phyloP scores from a whole-genome alignment of 1,284 basidiomycete species.

The Pseudomicrostroma phylloplanum region DNA sequence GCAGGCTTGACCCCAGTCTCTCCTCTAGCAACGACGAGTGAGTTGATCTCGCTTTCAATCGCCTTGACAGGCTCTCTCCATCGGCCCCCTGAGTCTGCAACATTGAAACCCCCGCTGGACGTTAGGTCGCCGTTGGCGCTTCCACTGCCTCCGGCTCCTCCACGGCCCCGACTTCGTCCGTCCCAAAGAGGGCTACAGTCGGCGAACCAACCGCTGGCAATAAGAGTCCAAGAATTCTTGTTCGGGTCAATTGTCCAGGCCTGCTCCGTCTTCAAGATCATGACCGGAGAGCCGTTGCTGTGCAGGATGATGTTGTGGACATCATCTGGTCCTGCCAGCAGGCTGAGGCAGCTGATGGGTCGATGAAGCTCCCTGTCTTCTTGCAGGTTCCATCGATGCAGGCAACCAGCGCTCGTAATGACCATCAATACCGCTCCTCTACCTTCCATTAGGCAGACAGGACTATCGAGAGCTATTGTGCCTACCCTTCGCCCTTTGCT shows the following conservation, averaged over 20 bases:
- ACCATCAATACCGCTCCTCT: constrained; percentile 32
- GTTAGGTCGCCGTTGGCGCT: background rate
- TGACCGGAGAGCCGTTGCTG: constrained; percentile 52
- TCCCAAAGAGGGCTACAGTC: constrained; percentile 38
- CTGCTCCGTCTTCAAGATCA: constrained; percentile 31
- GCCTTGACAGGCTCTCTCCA: constrained; percentile 34
- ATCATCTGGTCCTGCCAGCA: constrained; percentile 21
- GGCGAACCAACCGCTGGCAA: constrained; percentile 37
- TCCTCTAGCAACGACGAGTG: constrained; percentile 25
- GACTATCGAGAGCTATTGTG: constrained; percentile 31
- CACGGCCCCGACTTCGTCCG: background rate
- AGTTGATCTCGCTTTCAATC: constrained; percentile 40
- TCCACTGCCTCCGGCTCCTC: constrained; percentile 11
- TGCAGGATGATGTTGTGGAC: constrained; percentile 31
- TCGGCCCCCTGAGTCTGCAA: background rate
- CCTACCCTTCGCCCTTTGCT: constrained; percentile 28
- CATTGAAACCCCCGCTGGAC: background rate
- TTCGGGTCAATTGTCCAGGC: constrained; percentile 38
- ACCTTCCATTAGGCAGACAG: constrained; percentile 29
- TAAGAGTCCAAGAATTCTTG: constrained; percentile 32
- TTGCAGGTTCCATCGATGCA: constrained; percentile 40
- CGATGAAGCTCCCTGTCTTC: constrained; percentile 26
- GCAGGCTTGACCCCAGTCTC: background rate
- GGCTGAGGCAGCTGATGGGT: constrained; percentile 27
- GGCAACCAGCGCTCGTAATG: constrained; percentile 25